Evolutionary conservation across 495 filamentous ascomycete genomes (phyloP).

Genomic region (Aspergillus cristatus): DNA sequence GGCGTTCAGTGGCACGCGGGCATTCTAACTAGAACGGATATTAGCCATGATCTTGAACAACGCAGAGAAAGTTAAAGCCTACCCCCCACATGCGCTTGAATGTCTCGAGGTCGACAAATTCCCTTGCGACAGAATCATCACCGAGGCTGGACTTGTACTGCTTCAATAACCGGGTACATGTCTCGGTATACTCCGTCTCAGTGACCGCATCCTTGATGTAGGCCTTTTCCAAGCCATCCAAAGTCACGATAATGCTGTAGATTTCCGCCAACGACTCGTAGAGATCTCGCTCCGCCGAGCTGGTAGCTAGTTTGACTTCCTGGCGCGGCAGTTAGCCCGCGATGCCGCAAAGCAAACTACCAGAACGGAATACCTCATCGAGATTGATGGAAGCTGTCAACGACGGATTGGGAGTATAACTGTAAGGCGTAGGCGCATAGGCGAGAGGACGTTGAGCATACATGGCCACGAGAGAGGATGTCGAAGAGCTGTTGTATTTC

Average conservation of each 20-base stretch:
- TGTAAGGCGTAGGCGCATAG: conserved; percentile 87
- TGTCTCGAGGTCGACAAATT: conserved; percentile 81
- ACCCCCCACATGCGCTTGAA: conserved; percentile 93
- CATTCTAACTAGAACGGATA: conserved; percentile 67
- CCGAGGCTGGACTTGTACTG: conserved; percentile 92
- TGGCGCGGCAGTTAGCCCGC: conserved; percentile 28
- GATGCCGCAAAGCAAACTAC: background rate
- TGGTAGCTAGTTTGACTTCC: conserved; percentile 89
- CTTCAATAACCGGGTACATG: conserved; percentile 83
- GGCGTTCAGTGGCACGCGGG: conserved; percentile 83
- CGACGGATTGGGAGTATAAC: conserved; percentile 71
- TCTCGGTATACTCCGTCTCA: conserved; percentile 89
- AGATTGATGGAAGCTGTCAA: conserved; percentile 84
- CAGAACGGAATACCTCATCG: conserved; percentile 59
- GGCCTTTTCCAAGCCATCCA: conserved; percentile 93
- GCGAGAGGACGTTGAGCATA: conserved; percentile 43
- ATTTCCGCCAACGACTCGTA: conserved; percentile 95
- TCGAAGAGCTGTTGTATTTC: no score
- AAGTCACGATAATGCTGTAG: conserved; percentile 91
- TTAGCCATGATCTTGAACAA: background rate
- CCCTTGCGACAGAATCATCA: conserved; percentile 72
- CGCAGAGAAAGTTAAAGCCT: conserved; percentile 31
- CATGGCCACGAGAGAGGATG: conserved; percentile 10
- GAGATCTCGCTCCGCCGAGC: conserved; percentile 77
- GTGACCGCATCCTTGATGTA: conserved; percentile 93